These are phyloP conservation scores for Extremus antarcticus DNA, from an alignment of 495 filamentous ascomycete species.

Conservation along the genomic window DNA sequence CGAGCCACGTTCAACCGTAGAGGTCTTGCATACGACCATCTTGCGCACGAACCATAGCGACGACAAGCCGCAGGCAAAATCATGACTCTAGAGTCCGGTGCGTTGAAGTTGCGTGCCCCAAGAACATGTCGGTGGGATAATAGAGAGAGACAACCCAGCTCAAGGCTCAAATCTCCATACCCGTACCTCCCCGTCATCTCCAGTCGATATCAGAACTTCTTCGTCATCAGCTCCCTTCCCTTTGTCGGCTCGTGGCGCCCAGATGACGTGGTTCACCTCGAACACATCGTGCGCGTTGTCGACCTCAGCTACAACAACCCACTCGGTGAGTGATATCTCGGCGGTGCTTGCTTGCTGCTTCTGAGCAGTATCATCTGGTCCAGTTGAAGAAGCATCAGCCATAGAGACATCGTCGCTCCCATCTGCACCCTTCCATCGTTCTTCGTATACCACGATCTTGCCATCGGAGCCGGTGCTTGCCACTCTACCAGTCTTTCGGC, in stretches of 20 bases:
- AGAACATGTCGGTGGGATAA: no score
- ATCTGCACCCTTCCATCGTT: conserved; percentile 32
- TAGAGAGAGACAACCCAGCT: no score
- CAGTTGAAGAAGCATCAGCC: background rate
- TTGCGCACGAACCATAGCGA: no score
- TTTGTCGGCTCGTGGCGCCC: conserved; percentile 44
- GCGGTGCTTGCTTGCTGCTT: no score
- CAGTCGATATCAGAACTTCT: conserved; percentile 57
- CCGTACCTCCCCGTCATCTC: conserved; percentile 44
- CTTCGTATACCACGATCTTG: conserved; percentile 70
- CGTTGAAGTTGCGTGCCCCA: no score
- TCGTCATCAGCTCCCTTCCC: conserved; percentile 22
- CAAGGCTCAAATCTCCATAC: conserved; percentile 28
- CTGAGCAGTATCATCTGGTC: background rate
- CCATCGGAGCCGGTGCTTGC: conserved; percentile 83
- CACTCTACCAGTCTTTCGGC: conserved; percentile 56
- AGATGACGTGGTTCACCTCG: conserved; percentile 83
- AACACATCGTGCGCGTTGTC: conserved; percentile 75
- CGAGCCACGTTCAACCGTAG: no score
- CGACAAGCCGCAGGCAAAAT: no score
- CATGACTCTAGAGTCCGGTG: no score
- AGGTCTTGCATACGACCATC: no score
- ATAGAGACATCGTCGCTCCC: conserved; percentile 9
- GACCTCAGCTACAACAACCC: conserved; percentile 55
- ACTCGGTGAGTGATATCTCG: conserved; percentile 45